Percentiles rank a stretch among this genome's conserved stretches.
Evolutionary conservation across 345 rosid species (phyloP).

Genomic region (Anastatica hierochuntica): DNA sequence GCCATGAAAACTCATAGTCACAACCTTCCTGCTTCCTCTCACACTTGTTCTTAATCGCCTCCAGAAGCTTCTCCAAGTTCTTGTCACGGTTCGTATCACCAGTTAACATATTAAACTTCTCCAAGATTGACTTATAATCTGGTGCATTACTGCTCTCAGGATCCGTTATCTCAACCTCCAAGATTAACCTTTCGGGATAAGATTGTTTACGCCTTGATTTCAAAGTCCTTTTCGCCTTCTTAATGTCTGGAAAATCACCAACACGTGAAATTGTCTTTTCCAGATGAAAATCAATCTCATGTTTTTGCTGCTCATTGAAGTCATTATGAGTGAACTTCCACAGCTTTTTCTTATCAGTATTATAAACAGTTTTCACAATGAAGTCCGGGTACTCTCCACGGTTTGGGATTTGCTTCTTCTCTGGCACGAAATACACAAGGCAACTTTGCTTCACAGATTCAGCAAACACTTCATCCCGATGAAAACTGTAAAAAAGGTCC

Average conservation of each 20-base stretch:
- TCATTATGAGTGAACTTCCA: slow-evolving; percentile 37
- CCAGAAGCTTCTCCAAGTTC: slow-evolving; percentile 62
- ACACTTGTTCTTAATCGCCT: slow-evolving; percentile 45
- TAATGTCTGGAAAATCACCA: slow-evolving; percentile 32
- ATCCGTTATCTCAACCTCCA: neutral
- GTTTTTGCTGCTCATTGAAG: slow-evolving; percentile 34
- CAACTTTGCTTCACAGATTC: slow-evolving; percentile 80
- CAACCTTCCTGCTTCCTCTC: slow-evolving; percentile 14
- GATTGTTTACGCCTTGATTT: slow-evolving; percentile 21
- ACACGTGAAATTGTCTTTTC: slow-evolving; percentile 44
- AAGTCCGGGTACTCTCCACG: slow-evolving; percentile 56
- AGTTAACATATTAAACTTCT: slow-evolving; percentile 38
- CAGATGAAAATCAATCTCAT: slow-evolving; percentile 43
- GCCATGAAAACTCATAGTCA: slow-evolving; percentile 43
- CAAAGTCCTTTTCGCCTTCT: neutral
- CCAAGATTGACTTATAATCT: slow-evolving; percentile 31
- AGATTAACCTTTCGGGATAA: neutral
- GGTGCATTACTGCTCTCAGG: neutral
- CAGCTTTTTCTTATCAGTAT: slow-evolving; percentile 35
- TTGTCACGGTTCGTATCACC: slow-evolving; percentile 54
- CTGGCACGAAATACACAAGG: slow-evolving; percentile 66
- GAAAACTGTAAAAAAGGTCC: slow-evolving; percentile 77
- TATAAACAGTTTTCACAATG: slow-evolving; percentile 59
- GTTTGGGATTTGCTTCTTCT: slow-evolving; percentile 46
- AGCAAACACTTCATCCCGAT: slow-evolving; percentile 70